Conservation (phyloP, 441 rosid species). For the Rhodomyrtus psidioides region DNA sequence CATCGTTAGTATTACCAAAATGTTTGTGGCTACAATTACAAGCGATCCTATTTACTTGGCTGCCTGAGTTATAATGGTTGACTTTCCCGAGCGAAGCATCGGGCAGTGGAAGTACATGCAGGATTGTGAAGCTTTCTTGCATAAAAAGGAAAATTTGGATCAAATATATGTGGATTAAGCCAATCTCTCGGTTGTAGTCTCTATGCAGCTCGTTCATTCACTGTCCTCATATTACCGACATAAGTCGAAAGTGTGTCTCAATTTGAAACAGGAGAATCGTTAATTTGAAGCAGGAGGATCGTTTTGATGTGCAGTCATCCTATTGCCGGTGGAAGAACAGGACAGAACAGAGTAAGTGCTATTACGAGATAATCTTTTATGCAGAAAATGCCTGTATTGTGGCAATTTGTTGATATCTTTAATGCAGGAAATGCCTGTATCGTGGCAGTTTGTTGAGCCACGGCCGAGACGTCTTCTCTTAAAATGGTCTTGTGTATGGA, state of each 20-base stretch:
- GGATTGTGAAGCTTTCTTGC: background rate
- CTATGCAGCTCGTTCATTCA: background rate
- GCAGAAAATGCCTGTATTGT: background rate
- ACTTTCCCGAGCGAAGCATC: background rate
- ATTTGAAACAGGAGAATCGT: background rate
- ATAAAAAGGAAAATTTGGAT: background rate
- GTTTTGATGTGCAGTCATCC: background rate
- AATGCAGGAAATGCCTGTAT: background rate
- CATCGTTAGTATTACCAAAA: background rate
- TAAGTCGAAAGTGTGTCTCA: background rate
- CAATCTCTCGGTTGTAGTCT: background rate
- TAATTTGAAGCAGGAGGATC: background rate
- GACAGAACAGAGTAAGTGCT: background rate
- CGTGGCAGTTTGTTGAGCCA: background rate
- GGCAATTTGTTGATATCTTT: background rate
- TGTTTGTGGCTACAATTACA: background rate
- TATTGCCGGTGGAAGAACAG: background rate
- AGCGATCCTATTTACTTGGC: background rate
- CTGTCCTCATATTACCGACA: background rate
- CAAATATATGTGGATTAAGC: background rate
- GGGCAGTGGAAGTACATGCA: background rate
- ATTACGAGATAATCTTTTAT: background rate
- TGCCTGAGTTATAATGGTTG: background rate
- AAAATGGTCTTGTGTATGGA: no score
- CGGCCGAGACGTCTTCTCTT: no score